Conservation (phyloP, 805 yeast genomes). For the Lachancea sp. region DNA sequence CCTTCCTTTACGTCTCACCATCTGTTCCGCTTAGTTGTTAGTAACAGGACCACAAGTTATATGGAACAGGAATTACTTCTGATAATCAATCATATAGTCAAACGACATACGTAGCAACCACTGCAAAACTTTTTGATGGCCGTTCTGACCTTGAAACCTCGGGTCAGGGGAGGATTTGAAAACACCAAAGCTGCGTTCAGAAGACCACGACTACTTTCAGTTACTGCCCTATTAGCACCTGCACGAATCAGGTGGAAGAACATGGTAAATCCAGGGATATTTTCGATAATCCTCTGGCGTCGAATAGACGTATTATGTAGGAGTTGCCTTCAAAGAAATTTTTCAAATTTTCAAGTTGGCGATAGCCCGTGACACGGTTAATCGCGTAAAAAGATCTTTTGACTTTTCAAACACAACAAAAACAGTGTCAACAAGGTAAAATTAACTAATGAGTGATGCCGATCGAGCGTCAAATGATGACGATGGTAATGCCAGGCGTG, state of each 20-base stretch:
- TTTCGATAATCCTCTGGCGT: too few relatives aligned
- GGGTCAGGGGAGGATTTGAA: slow-evolving; percentile 30
- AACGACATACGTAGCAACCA: slow-evolving; percentile 60
- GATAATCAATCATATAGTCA: background rate
- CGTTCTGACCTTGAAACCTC: slow-evolving; percentile 88
- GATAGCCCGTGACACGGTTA: slow-evolving; percentile 1
- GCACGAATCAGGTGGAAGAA: slow-evolving; percentile 1
- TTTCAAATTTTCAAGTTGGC: background rate
- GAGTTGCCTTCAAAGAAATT: too few relatives aligned
- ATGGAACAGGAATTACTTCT: too few relatives aligned
- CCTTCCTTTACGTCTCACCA: slow-evolving; percentile 92
- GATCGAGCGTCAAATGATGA: background rate
- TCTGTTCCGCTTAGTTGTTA: slow-evolving; percentile 28
- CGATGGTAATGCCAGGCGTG: background rate
- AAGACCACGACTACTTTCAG: slow-evolving; percentile 1
- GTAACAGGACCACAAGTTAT: background rate
- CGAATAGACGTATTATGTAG: too few relatives aligned
- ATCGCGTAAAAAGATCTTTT: slow-evolving; percentile 1
- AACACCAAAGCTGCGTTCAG: slow-evolving; percentile 5
- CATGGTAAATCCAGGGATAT: too few relatives aligned
- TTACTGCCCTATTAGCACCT: background rate
- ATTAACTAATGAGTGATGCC: background rate
- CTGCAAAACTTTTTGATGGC: slow-evolving; percentile 90
- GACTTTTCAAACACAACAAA: too few relatives aligned
- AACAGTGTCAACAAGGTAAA: too few relatives aligned